phyloP scores from a whole-genome alignment of 371 early-diverging fungal species.

The Amoeboradix gromovi region DNA sequence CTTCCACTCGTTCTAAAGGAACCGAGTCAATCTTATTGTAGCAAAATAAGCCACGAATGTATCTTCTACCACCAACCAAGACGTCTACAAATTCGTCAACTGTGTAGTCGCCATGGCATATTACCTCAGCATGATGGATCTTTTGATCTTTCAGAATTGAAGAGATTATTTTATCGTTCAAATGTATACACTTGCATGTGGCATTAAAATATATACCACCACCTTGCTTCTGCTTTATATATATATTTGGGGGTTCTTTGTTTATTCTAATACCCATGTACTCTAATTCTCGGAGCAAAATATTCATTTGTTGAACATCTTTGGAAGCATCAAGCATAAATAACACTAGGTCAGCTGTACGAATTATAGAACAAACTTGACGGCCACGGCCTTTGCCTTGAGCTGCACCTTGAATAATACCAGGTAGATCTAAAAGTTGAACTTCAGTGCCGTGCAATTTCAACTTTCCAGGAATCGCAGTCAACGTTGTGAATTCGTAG shows the following conservation, averaged over 20 bases:
- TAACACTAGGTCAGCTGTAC: slow-evolving; percentile 73
- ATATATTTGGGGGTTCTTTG: slow-evolving; percentile 9
- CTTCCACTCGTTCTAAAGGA: too few relatives aligned
- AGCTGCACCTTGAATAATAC: slow-evolving; percentile 17
- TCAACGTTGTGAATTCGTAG: slow-evolving; percentile 19
- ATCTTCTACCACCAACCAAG: slow-evolving; percentile 13
- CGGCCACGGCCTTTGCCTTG: slow-evolving; percentile 15
- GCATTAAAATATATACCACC: slow-evolving; percentile 11
- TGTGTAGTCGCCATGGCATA: too few relatives aligned
- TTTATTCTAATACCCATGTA: slow-evolving; percentile 14
- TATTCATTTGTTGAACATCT: slow-evolving; percentile 12
- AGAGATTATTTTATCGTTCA: slow-evolving; percentile 14
- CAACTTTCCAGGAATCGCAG: slow-evolving; percentile 8
- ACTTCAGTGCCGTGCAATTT: slow-evolving; percentile 13
- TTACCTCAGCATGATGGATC: too few relatives aligned
- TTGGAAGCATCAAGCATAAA: slow-evolving; percentile 14
- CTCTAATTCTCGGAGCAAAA: slow-evolving; percentile 14
- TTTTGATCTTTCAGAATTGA: slow-evolving; percentile 7
- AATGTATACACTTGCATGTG: too few relatives aligned
- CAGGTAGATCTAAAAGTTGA: slow-evolving; percentile 20
- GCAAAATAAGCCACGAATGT: slow-evolving; percentile 12
- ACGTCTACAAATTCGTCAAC: slow-evolving; percentile 17
- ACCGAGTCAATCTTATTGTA: slow-evolving; percentile 20
- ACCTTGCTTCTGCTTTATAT: slow-evolving; percentile 13
- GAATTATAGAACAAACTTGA: slow-evolving; percentile 56